Percentiles rank a stretch among this genome's conserved stretches.
Evolutionary conservation across 257 asterid genomes (phyloP).

Genomic region (Rauvolfia tetraphylla): DNA sequence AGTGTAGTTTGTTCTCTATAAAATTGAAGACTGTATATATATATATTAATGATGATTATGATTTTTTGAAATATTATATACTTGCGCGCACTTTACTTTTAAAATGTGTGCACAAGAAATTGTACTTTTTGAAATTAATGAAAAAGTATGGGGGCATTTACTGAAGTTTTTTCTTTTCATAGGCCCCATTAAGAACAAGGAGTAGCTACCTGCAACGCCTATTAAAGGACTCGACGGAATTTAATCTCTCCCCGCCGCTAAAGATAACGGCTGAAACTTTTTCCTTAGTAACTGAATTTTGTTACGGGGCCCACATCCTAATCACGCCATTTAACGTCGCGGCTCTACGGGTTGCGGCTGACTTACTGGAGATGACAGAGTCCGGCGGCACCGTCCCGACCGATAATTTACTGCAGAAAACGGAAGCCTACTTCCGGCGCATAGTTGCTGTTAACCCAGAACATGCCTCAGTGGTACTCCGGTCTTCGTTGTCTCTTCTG

Average conservation of each 20-base stretch:
- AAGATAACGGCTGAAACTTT: slow-evolving; percentile 71
- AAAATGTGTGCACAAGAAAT: background rate
- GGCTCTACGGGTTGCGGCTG: slow-evolving; percentile 73
- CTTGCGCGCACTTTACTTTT: background rate
- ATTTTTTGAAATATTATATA: too few relatives aligned
- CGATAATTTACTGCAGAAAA: slow-evolving; percentile 46
- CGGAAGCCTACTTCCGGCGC: slow-evolving; percentile 69
- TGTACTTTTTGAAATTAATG: slow-evolving; percentile 26
- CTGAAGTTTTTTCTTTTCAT: slow-evolving; percentile 18
- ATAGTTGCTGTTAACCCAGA: slow-evolving; percentile 48
- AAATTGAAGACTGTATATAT: too few relatives aligned
- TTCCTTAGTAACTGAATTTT: slow-evolving; percentile 56
- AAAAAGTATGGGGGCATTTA: slow-evolving; percentile 34
- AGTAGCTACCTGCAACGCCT: slow-evolving; percentile 59
- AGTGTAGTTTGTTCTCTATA: too few relatives aligned
- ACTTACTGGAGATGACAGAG: slow-evolving; percentile 64
- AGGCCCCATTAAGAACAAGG: slow-evolving; percentile 58
- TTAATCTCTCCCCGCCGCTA: slow-evolving; percentile 79
- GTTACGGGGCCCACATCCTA: slow-evolving; percentile 52
- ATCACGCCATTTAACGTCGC: slow-evolving; percentile 75
- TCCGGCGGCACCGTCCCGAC: slow-evolving; percentile 10
- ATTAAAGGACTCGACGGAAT: slow-evolving; percentile 44
- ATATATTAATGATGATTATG: too few relatives aligned
- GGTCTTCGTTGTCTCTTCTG: slow-evolving; percentile 51
- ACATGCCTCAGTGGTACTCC: slow-evolving; percentile 50